Evolutionary conservation across 805 yeast species (phyloP), one percentile per base, ranked within the genome.

Genomic region (Wickerhamomyces alni): DNA sequence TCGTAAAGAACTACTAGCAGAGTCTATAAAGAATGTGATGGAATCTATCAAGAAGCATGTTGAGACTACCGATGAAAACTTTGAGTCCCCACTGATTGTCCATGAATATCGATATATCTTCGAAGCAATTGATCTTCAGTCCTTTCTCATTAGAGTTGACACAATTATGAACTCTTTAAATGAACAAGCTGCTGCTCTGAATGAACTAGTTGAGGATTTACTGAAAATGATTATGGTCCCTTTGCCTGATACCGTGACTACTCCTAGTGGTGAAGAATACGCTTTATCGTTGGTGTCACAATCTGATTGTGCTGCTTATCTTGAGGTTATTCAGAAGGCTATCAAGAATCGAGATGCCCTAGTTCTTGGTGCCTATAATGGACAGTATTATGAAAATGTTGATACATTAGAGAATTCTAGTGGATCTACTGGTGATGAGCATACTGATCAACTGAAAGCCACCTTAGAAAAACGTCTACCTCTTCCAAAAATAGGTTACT

Each of bases 251-350:
- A 49, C 61, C n/a, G 64, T 62, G 8, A 58, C 61, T 1, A 69
- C 66, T 30, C 52, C 57, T n/a, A 45, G 43, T 37, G 57, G 51
- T 12, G 83, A 77, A 36, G 97, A 88, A 52, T 93, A 89, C 58
- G 80, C 76, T 11, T 73, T 72, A 5, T 80, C 95, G 0, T 65
- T 91, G 36, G 75, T 77, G 31, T 80, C 75, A 35, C 98, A 91
- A 58, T 94, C 83, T 42, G 69, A 73, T 42, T 82, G 82, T 0
- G 75, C 77, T 30, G 69, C 75, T 0, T 70, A 76, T 41, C 63
- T 85, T 42, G 77, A 75, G 37, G 72, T 75, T 16, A 43, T 84
- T 8, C 76, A 77, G 39, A 59, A 65, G 35, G 52, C 69, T 3
- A 47, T 79, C 25, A 58, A 52, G 22, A 80, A 75, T 46, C 57